Evolutionary conservation across 2,329 filamentous ascomycete species (phyloP).

Genomic region (Aureobasidium sp.): DNA sequence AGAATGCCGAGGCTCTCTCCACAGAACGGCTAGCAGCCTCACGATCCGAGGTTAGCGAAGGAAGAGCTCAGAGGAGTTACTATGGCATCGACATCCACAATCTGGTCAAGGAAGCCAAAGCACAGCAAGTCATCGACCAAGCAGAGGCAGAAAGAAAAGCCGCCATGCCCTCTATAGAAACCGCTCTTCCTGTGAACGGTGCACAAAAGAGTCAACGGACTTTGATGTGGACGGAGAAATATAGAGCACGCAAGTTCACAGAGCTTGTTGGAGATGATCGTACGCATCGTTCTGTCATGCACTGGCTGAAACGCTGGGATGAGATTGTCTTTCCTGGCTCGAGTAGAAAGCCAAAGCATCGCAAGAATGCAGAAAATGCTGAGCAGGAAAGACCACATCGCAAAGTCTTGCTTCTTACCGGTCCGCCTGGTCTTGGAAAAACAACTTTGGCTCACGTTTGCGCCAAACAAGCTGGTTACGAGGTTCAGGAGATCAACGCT

Average conservation of each 20-base stretch:
- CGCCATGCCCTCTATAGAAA: conserved; percentile 36
- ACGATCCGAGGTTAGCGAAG: conserved; percentile 57
- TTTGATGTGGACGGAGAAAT: conserved; percentile 93
- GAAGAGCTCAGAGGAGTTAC: conserved; percentile 66
- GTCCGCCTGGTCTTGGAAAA: conserved; percentile 88
- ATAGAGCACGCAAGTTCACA: conserved; percentile 83
- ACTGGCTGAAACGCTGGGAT: conserved; percentile 95
- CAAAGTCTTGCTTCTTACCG: conserved; percentile 85
- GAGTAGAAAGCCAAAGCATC: conserved; percentile 49
- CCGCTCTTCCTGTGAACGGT: conserved; percentile 16
- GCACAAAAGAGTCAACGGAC: conserved; percentile 30
- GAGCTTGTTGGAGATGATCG: conserved; percentile 92
- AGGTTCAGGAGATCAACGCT: conserved; percentile 94
- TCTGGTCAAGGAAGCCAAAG: conserved; percentile 64
- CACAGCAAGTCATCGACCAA: conserved; percentile 44
- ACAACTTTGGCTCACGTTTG: conserved; percentile 95
- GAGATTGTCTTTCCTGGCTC: conserved; percentile 80
- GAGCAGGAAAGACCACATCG: conserved; percentile 68
- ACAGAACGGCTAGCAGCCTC: conserved; percentile 64
- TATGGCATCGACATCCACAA: conserved; percentile 90
- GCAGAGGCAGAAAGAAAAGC: conserved; percentile 17
- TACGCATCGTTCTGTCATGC: conserved; percentile 81
- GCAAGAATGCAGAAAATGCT: conserved; percentile 38
- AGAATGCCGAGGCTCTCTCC: conserved; percentile 40
- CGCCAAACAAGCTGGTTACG: conserved; percentile 89